These are phyloP conservation scores for Microdochium paspali DNA, from an alignment of 2,329 filamentous ascomycete genomes.

Conservation along the genomic window DNA sequence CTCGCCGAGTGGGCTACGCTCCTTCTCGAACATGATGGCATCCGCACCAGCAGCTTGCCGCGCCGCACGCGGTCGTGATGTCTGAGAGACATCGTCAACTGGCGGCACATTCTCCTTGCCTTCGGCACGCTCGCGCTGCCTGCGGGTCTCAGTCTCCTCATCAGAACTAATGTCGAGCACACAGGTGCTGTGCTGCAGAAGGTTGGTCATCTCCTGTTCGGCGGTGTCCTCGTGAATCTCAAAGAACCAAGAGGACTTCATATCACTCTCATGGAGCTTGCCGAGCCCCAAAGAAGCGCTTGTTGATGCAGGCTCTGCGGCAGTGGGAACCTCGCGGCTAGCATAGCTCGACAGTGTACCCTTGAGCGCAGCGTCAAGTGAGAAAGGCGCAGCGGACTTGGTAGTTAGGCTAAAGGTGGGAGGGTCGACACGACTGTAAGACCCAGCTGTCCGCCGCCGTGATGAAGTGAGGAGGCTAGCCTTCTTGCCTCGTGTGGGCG, in stretches of 20 bases:
- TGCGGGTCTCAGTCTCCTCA: conserved; percentile 58
- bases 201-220: conserved; percentile 83
- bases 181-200: conserved; percentile 84
- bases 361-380: conserved; percentile 73
- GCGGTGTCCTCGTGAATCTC: conserved; percentile 89
- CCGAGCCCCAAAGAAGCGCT: conserved; percentile 18
- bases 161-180: conserved; percentile 85
- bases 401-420: conserved; percentile 46
- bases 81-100: conserved; percentile 52
- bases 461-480: conserved; percentile 54
- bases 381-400: conserved; percentile 58
- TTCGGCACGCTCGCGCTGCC: conserved; percentile 42
- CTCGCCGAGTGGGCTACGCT: conserved; percentile 56
- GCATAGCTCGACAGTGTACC: conserved; percentile 60
- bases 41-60: conserved; percentile 27
- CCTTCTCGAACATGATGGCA: conserved; percentile 53
- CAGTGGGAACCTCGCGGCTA: conserved; percentile 23
- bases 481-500: conserved; percentile 63
- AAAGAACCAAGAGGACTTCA: conserved; percentile 73
- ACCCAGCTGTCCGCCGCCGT: conserved; percentile 54
- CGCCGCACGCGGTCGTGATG: conserved; percentile 25
- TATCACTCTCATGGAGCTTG: conserved; percentile 31
- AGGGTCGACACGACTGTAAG: conserved; percentile 62
- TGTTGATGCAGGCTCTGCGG: conserved; percentile 14
- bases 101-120: conserved; percentile 92